Conservation (phyloP, 805 yeast species). For the Metschnikowia kunwiensis region DNA sequence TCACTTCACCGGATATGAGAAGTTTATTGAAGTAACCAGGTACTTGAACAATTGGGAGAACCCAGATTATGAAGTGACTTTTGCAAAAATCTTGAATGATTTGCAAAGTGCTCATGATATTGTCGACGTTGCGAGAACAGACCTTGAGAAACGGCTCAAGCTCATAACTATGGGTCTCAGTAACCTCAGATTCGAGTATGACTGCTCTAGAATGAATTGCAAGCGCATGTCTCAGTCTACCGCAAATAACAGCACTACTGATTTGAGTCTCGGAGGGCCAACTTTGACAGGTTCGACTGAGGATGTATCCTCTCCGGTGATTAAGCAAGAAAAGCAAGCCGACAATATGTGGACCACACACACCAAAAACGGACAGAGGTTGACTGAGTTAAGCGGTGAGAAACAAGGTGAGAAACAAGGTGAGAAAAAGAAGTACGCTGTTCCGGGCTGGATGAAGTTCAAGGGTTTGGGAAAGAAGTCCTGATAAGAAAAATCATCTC, state of each 20-base stretch:
- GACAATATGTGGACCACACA: neutral
- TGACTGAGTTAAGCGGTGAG: too few species aligned
- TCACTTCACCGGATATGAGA: neutral
- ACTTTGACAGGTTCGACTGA: neutral
- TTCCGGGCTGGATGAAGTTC: neutral
- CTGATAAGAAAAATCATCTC: too few species aligned
- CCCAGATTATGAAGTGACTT: neutral
- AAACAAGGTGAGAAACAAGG: neutral
- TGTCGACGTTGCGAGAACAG: neutral
- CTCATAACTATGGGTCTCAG: neutral
- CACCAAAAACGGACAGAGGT: too few species aligned
- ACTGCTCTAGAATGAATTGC: neutral
- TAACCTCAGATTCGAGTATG: neutral
- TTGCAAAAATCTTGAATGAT: neutral
- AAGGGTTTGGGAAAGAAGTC: neutral
- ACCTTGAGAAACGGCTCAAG: neutral
- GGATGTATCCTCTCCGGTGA: neutral
- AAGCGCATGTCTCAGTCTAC: neutral
- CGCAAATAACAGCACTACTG: neutral
- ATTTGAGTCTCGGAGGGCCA: neutral
- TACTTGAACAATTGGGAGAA: neutral
- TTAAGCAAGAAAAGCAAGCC: neutral
- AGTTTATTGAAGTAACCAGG: neutral
- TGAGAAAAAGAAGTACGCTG: neutral
- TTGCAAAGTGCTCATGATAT: constrained; percentile 1